A percentile compares a stretch with the other conserved stretches of the same genome.
phyloP scores from a whole-genome alignment of 768 basidiomycete genomes.

The Coprinopsis marcescibilis region DNA sequence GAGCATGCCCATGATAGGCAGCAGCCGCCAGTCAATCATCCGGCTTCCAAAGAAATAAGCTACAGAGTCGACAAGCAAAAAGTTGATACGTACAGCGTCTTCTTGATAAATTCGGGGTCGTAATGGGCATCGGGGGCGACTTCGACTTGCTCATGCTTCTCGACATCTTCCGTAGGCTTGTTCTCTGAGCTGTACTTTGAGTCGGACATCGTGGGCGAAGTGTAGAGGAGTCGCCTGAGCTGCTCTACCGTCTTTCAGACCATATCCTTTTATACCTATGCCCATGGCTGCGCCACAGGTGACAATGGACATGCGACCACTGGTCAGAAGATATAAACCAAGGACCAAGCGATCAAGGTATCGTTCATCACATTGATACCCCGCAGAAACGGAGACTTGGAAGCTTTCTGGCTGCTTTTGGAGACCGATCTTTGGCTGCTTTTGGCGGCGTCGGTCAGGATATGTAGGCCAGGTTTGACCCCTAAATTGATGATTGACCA shows the following conservation, averaged over 20 bases:
- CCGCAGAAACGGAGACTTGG: too few species aligned
- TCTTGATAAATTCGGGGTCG: conserved; percentile 17
- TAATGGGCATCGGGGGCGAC: conserved; percentile 7
- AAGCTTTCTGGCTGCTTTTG: too few species aligned
- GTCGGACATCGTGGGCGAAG: conserved; percentile 12
- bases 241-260: background rate
- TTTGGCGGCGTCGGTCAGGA: too few species aligned
- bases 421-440: too few species aligned
- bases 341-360: too few species aligned
- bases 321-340: too few species aligned
- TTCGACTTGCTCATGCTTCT: conserved; percentile 7
- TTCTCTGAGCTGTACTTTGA: conserved; percentile 16
- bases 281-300: too few species aligned
- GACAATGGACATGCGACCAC: too few species aligned
- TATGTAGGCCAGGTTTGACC: too few species aligned
- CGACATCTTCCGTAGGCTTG: conserved; percentile 17
- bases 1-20: conserved; percentile 27
- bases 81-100: conserved; percentile 16
- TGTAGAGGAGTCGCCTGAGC: background rate
- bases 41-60: conserved; percentile 17
- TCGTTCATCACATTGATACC: too few species aligned
- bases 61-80: background rate
- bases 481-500: too few species aligned
- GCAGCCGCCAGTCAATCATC: conserved; percentile 27
- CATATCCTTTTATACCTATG: background rate